Evolutionary conservation across 208 protist genomes (phyloP).

Genomic region (Leishmania gerbilli): DNA sequence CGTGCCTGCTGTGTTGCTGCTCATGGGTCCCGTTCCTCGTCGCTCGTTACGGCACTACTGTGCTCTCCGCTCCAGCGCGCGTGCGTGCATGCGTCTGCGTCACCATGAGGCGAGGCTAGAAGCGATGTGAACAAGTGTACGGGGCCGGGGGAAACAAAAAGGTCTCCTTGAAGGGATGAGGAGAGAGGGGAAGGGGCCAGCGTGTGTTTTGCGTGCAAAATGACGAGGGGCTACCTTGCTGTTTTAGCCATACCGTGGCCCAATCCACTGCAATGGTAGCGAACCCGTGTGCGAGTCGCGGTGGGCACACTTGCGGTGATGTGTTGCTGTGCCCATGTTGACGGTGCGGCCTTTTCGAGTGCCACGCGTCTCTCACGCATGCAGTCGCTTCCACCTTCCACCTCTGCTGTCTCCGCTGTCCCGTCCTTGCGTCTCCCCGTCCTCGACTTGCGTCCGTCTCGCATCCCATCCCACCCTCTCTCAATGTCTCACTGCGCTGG

Average conservation of each 20-base stretch:
- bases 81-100: no score
- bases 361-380: background rate
- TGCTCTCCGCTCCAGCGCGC: no score
- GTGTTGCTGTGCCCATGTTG: background rate
- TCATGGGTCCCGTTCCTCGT: no score
- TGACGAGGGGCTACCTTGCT: background rate
- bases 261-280: background rate
- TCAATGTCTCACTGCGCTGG: background rate
- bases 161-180: background rate
- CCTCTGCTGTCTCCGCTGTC: background rate
- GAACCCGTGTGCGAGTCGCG: background rate
- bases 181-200: background rate
- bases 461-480: background rate
- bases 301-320: background rate
- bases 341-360: background rate
- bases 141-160: background rate
- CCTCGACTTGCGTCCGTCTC: background rate
- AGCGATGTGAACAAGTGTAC: background rate
- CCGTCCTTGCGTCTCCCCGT: background rate
- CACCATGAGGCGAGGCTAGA: background rate
- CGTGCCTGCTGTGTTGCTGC: no score
- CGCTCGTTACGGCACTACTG: no score
- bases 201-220: background rate
- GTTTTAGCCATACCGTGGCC: background rate
- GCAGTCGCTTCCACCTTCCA: background rate